Evolutionary conservation across 306 rosid species (phyloP), one percentile per base, ranked within the genome.

Genomic region (Vigna unguiculata): DNA sequence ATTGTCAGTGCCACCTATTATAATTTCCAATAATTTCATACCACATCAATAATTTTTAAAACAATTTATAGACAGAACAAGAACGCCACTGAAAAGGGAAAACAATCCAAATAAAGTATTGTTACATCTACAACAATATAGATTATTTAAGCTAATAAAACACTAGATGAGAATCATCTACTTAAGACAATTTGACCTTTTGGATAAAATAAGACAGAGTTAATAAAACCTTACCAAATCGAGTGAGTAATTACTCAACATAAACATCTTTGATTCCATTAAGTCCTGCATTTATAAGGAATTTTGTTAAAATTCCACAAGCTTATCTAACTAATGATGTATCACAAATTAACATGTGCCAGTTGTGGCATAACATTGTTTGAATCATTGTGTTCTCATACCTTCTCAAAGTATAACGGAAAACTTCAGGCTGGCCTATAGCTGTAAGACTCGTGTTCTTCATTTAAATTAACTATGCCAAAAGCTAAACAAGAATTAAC

Each of bases 181-280:
- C 58, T 38, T 64, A 51, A 61, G 17, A 34, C 54, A 14, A 14
- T 72, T 34, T 32, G 66, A 49, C 16, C 38, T 64, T 75, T 20
- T 5, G 13, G 54, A 28, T 48, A 75, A 76, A 58, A 53, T 46
- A 79, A 43, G 66, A 75, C 62, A 60, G 51, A 68, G 62, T 60
- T 48, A 13, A 25, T 71, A 63, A 45, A 60, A 75, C 65, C 91
- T 58, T 69, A 94, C 98, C 98, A 71, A 89, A 95, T 81, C 66
- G 88, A 78, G 91, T 74, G 78, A 95, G 65, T 76, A 95, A 85
- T 78, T 94, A 88, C 78, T 89, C 93, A 48, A 96, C 98, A 85
- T 90, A 84, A 36, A 88, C 92, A 17, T 90, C 87, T 79, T 97
- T 97, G 78, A 95, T 95, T 67, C 98, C 98, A 60, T 83, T 86